phyloP scores from a whole-genome alignment of 106 monocot species.

The Cymbidium sinense region DNA sequence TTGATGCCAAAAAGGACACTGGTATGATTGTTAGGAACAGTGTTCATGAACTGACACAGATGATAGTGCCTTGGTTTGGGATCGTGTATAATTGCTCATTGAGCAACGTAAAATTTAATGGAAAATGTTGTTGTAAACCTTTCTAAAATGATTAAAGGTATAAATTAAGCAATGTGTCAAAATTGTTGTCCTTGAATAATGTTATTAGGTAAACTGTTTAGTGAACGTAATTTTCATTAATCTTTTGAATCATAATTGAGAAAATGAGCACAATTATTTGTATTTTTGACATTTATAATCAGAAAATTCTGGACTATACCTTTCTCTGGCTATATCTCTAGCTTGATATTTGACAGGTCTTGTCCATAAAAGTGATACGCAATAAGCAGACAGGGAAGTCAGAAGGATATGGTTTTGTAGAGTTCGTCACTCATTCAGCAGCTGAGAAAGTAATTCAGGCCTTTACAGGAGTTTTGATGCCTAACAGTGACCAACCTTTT shows the following conservation, averaged over 20 bases:
- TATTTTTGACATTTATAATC: background rate
- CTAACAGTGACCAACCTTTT: slow-evolving; percentile 56
- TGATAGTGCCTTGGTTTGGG: background rate
- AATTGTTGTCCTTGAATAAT: background rate
- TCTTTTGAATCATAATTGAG: background rate
- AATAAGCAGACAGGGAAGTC: slow-evolving; percentile 67
- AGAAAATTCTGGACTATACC: background rate
- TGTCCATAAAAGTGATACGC: slow-evolving; percentile 56
- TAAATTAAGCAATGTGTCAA: background rate
- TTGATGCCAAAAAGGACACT: background rate
- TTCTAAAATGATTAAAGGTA: background rate
- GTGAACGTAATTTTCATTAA: background rate
- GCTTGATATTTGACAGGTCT: slow-evolving; percentile 23
- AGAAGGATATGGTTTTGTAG: slow-evolving; percentile 77
- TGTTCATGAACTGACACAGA: background rate
- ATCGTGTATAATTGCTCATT: background rate
- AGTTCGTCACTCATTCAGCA: slow-evolving; percentile 40
- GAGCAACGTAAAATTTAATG: background rate
- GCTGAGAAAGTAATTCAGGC: slow-evolving; percentile 52
- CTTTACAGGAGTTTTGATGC: slow-evolving; percentile 53
- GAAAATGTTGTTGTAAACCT: background rate
- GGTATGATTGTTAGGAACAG: background rate
- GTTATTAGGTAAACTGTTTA: background rate
- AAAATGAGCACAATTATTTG: background rate
- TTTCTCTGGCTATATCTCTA: background rate